These are phyloP conservation scores for Pyrenochaeta sp. DNA, from an alignment of 2,329 filamentous ascomycete genomes.

Conservation along the genomic window DNA sequence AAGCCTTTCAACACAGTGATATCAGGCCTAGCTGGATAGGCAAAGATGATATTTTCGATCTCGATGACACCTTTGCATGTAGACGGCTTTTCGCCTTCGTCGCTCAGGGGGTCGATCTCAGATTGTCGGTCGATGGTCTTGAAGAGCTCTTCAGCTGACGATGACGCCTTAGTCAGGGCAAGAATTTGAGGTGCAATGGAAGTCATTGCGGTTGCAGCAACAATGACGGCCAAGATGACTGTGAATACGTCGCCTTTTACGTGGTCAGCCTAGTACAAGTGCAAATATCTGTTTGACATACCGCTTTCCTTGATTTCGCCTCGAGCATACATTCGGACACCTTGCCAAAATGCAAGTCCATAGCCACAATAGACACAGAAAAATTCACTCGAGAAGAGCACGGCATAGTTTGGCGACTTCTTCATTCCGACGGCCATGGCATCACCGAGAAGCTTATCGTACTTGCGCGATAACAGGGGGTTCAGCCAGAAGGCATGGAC, in stretches of 20 bases:
- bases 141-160: constrained; percentile 45
- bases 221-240: constrained; percentile 46
- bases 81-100: constrained; percentile 29
- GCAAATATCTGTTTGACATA: constrained; percentile 26
- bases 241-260: constrained; percentile 25
- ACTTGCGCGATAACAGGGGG: constrained; percentile 53
- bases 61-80: constrained; percentile 66
- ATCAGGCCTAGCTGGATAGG: constrained; percentile 92
- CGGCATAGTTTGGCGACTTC: constrained; percentile 54
- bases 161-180: constrained; percentile 58
- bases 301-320: constrained; percentile 59
- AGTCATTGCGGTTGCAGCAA: constrained; percentile 72
- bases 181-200: constrained; percentile 91
- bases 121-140: constrained; percentile 79
- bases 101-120: constrained; percentile 69
- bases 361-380: constrained; percentile 54
- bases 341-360: constrained; percentile 60
- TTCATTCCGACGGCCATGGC: constrained; percentile 57
- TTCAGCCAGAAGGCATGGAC: constrained; percentile 59
- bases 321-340: constrained; percentile 64
- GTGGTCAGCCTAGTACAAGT: not conserved
- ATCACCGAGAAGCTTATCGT: constrained; percentile 53
- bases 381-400: constrained; percentile 54
- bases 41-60: constrained; percentile 82
- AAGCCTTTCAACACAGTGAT: constrained; percentile 87